Evolutionary conservation across 345 rosid genomes (phyloP), one percentile per base, ranked within the genome.

Genomic region (Acer campestre): DNA sequence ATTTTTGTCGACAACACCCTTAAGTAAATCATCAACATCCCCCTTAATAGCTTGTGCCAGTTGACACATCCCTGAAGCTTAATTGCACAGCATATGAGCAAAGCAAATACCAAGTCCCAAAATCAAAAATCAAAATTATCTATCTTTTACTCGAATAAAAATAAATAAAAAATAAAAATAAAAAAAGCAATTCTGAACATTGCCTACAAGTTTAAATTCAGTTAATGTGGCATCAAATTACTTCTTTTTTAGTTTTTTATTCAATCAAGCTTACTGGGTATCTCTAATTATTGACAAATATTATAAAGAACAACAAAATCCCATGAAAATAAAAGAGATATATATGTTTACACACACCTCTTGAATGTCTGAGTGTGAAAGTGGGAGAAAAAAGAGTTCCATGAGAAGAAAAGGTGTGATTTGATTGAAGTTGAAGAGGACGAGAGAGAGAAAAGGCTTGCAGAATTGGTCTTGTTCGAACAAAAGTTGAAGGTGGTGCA

Each of bases 11-110:
- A 66, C 87, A 61, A 86, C 81, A 67, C 92, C 91, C 84, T 84
- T 91, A 44, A 92, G 86, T 14, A 92, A 83, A 73, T 42, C 75
- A 84, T 89, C 91, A 27, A 83, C 77, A 58, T 91, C 89, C 73
- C 93, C 91, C 71, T 88, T 93, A 38, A 83, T 81, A 70, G 96
- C 97, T 85, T 89, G 90, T 61, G 85, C 84, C 75, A 86, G 73
- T 61, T 89, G 88, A 81, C 88, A 87, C 56, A 88, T 77, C 67
- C 91, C 87, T 75, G 88, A 80, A 86, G 85, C 90, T 86, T 78
- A 68, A 72, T 63, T 23, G 55, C 67, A 70, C 49, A 46, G 4
- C 18, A 51, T 63, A 55, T 53, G 48, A 63, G 51, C 18, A 75
- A 51, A 65, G 29, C 18, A 68, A 68, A 58, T n/a, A n/a, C n/a